Evolutionary conservation across 2,329 filamentous ascomycete species (phyloP).

Genomic region (Nemania bipapillata): DNA sequence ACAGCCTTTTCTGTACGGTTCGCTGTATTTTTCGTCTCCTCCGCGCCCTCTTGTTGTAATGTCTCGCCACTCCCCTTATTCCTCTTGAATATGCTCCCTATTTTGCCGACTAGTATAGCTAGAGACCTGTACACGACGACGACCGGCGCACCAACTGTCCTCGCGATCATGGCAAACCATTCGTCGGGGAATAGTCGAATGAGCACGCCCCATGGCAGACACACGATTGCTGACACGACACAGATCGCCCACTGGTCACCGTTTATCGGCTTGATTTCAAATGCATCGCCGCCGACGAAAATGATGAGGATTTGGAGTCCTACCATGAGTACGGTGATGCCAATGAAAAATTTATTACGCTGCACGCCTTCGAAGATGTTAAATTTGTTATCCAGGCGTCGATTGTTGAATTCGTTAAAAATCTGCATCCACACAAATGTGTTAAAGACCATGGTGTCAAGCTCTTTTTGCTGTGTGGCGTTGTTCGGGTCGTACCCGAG

Average conservation of each 20-base stretch:
- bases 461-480: conserved; percentile 55
- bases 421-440: conserved; percentile 79
- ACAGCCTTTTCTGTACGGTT: not conserved
- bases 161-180: conserved; percentile 52
- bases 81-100: conserved; percentile 40
- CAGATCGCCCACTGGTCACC: conserved; percentile 66
- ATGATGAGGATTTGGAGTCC: conserved; percentile 67
- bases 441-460: conserved; percentile 74
- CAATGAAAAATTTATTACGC: conserved; percentile 67
- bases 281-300: conserved; percentile 66
- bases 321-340: conserved; percentile 67
- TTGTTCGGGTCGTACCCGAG: conserved; percentile 60
- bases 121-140: conserved; percentile 46
- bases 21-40: too few relatives aligned
- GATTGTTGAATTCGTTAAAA: conserved; percentile 75
- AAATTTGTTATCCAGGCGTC: conserved; percentile 70
- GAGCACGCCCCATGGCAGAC: conserved; percentile 61
- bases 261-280: conserved; percentile 61
- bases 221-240: conserved; percentile 60
- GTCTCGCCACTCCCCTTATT: conserved; percentile 24
- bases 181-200: conserved; percentile 63
- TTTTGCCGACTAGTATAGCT: conserved; percentile 35
- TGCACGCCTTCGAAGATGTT: conserved; percentile 69
- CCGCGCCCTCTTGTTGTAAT: not conserved
- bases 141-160: conserved; percentile 49